Evolutionary conservation across 1,284 basidiomycete species (phyloP), one percentile per base, ranked within the genome.

Genomic region (Cryptococcus sp.): DNA sequence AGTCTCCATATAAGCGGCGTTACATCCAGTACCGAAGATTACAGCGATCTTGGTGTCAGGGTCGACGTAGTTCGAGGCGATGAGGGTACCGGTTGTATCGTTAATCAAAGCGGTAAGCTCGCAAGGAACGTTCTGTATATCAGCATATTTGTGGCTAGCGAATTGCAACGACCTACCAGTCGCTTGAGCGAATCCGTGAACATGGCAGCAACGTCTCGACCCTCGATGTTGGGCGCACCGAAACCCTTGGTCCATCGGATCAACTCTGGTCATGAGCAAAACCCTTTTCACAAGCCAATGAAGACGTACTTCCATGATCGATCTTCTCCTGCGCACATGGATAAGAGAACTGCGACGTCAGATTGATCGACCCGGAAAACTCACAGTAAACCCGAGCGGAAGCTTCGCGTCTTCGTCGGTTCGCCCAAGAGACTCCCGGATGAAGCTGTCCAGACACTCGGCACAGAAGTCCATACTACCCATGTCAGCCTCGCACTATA

Each of bases 231-330:
- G 5, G 82, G 73, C 1, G 88, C 88, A 33, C 91, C 91, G 65
- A 98, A 98, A 57, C 94, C 95, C 75, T 98, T 98, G 39, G 95
- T 98, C 94, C 95, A 98, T 31, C 93, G 86, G 60, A 97, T 90
- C 38, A 98, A 83, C 58, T 82, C 82, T 69, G 45, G 24, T 53
- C 37, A 53, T 50, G 45, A 37, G n/a, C 5, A 14, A 7, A 7
- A 21, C 16, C 23, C n/a, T 43, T 22, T 25, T 26, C 2, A 2
- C 12, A 12, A 35, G 12, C n/a, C n/a, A n/a, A 19, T 36, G 19
- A 35, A 22, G 16, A 56, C 65, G 50, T 23, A 68, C 66, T 64
- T 41, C 92, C 95, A 63, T 97, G 92, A 73, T 98, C 92, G 63
- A 98, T 98, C 45, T 81, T 80, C 35, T 86, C 81, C 79, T 98